Percentiles rank a stretch among this genome's conserved stretches.
Conservation (phyloP, 2,329 filamentous ascomycete species). For the Nigrospora osmanthi region DNA sequence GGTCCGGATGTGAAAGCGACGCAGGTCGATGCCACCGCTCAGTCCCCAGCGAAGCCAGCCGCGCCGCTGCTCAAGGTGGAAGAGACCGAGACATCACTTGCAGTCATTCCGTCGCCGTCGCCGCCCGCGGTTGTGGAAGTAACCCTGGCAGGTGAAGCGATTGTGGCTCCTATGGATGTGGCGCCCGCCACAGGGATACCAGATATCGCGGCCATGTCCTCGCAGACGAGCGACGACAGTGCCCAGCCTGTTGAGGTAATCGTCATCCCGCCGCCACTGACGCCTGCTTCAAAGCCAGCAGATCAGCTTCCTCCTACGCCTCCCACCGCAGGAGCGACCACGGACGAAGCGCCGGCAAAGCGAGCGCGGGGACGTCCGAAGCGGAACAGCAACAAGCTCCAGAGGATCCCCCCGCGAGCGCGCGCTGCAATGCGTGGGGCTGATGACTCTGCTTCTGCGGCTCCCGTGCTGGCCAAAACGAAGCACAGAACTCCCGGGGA, state of each 20-base stretch:
- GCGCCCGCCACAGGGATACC: constrained; percentile 4
- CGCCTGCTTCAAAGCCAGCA: constrained; percentile 2
- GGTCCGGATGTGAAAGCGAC: constrained; percentile 42
- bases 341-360: not conserved
- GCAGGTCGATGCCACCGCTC: constrained; percentile 20
- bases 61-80: constrained; percentile 22
- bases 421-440: not conserved
- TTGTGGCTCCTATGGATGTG: not conserved
- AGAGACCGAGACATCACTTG: constrained; percentile 15
- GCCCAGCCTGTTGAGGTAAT: not conserved
- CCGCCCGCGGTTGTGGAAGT: not conserved
- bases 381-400: not conserved
- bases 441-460: not conserved
- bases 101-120: not conserved
- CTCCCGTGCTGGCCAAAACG: too few relatives aligned
- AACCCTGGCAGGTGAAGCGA: not conserved
- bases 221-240: not conserved
- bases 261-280: constrained; percentile 7
- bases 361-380: constrained; percentile 5
- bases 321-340: not conserved
- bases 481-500: constrained; percentile 56
- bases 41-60: constrained; percentile 23
- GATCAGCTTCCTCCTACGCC: constrained; percentile 2
- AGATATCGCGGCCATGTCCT: not conserved
- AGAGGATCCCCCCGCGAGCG: not conserved